phyloP scores from a whole-genome alignment of 2,329 filamentous ascomycete genomes.

The Aspergillus pseudonomiae region DNA sequence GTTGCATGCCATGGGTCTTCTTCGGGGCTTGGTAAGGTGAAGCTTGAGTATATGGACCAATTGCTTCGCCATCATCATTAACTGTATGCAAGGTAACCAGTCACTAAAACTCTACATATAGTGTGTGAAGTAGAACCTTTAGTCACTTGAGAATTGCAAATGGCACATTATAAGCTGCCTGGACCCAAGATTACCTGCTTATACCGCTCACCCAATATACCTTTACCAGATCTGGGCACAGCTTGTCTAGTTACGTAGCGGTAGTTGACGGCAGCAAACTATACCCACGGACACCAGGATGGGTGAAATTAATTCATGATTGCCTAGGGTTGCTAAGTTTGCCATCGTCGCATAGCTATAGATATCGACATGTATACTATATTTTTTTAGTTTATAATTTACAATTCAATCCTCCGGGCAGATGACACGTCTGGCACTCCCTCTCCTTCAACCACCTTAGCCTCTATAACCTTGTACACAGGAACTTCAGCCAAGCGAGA shows the following conservation, averaged over 20 bases:
- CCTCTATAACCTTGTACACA: conserved; percentile 58
- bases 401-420: background rate
- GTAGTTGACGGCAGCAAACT: background rate
- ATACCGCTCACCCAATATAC: background rate
- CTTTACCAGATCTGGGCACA: background rate
- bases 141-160: no score
- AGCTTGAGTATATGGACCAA: background rate
- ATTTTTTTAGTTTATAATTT: background rate
- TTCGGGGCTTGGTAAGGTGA: background rate
- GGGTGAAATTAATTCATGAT: no score
- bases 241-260: background rate
- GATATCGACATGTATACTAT: background rate
- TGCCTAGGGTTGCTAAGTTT: no score
- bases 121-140: rapidly evolving
- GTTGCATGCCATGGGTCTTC: no score
- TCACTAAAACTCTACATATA: no score
- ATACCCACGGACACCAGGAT: background rate
- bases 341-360: no score
- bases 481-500: conserved; percentile 58
- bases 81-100: no score
- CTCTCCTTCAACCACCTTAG: conserved; percentile 58
- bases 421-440: conserved; percentile 49
- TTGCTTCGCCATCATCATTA: background rate
- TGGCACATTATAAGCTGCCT: no score
- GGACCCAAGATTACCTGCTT: rapidly evolving